Evolutionary conservation across 495 filamentous ascomycete species (phyloP), one percentile per base, ranked within the genome.

Genomic region (Aspergillus leporis): DNA sequence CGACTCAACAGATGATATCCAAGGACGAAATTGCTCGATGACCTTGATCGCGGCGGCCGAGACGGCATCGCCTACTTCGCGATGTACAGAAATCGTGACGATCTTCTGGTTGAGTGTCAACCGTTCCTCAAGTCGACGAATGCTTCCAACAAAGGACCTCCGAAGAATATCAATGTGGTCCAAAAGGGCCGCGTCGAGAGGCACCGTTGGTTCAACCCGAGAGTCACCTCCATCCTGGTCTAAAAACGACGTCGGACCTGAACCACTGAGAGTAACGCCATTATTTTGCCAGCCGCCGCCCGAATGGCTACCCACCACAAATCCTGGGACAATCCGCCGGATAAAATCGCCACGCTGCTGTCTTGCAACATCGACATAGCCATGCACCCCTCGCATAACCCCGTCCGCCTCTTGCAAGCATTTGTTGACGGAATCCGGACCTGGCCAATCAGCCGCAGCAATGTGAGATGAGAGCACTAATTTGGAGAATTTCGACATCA

Each of bases 401-500:
- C 93, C 94, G 61, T 98, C 93, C 5, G 94, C 95, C 76, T 98
- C 95, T 67, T 92, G 89, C 63, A 98, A 74, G 66, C 94, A 98
- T 68, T 98, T 98, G 48, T 92, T 83, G 58, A 91, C 87, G 2
- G 93, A 95, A 69, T 98, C 94, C 36, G 81, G 77, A 40, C 85
- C 78, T 21, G 92, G 91, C 85, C 90, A 97, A 71, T 98, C 94
- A 30, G 93, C 89, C 22, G 93, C 90, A 36, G 94, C 94, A 67
- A 98, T 96, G 70, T 98, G 94, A n/a, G 94, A 97, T 21, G 93
- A 98, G 34, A 98, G 84, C 22, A 98, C 95, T 38, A 98, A 80
- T 72, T 98, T 98, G 38, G 95, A 98, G 74, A 98, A 98, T 64
- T 94, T 90, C 5, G 94, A 98, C 94, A 98, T 98, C 89, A 97